phyloP scores from a whole-genome alignment of 140 eudicot genomes.

The Senecio squalidus region DNA sequence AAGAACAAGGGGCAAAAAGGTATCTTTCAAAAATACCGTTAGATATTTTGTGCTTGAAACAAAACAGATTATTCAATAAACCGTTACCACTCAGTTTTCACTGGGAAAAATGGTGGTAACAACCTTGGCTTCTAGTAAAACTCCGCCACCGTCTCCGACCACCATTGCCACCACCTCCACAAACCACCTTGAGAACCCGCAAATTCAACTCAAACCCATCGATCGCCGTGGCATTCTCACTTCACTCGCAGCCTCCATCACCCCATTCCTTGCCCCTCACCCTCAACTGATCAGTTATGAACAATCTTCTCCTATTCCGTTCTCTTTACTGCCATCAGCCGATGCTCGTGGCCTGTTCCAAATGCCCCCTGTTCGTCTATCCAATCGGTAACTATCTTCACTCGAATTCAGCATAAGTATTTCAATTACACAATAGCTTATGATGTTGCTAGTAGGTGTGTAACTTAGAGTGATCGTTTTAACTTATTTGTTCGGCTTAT shows the following conservation, averaged over 20 bases:
- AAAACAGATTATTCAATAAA: neutral
- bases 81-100: neutral
- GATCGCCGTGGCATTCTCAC: conserved; percentile 60
- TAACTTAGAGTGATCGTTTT: too few species aligned
- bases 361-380: conserved; percentile 91
- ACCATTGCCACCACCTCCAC: conserved; percentile 19
- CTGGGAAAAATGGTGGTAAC: conserved; percentile 33
- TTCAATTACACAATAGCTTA: neutral
- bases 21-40: conserved; percentile 3
- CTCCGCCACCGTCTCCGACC: conserved; percentile 28
- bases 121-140: conserved; percentile 24
- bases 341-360: conserved; percentile 90
- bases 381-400: conserved; percentile 49
- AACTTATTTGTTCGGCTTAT: too few species aligned
- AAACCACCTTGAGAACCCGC: conserved; percentile 18
- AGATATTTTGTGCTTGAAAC: conserved; percentile 22
- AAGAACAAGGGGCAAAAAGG: conserved; percentile 14
- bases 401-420: neutral
- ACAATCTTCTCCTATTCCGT: conserved; percentile 5
- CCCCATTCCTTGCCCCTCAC: conserved; percentile 34
- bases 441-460: too few species aligned
- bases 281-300: conserved; percentile 16
- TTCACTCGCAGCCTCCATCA: conserved; percentile 51
- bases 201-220: conserved; percentile 26
- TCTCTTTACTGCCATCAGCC: conserved; percentile 28